Conservation (phyloP, 2,329 filamentous ascomycete species). For the Calycina marina region DNA sequence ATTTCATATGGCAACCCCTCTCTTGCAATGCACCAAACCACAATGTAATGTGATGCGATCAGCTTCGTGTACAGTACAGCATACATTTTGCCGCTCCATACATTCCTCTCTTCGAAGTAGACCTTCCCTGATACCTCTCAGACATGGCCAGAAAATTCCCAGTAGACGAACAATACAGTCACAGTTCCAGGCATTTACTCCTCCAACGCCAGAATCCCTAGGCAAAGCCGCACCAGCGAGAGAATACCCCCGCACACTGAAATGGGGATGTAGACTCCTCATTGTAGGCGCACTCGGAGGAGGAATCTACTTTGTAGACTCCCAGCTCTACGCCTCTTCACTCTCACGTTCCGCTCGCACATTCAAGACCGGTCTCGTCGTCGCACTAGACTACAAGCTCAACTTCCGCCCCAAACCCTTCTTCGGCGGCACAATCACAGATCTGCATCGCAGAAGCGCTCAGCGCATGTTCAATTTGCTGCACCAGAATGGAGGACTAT, state of each 20-base stretch:
- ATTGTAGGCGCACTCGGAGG: slow-evolving; percentile 45
- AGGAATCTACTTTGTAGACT: slow-evolving; percentile 53
- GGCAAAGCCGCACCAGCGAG: slow-evolving; percentile 58
- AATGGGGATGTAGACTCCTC: slow-evolving; percentile 63
- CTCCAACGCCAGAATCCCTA: slow-evolving; percentile 66
- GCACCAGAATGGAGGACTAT: slow-evolving; percentile 77
- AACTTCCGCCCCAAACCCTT: slow-evolving; percentile 78
- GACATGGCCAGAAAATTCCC: slow-evolving; percentile 4
- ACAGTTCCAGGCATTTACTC: slow-evolving; percentile 51
- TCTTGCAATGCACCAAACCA: slow-evolving; percentile 6
- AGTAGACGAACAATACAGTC: slow-evolving; percentile 17
- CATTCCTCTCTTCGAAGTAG: neutral
- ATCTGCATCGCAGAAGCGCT: slow-evolving; percentile 73
- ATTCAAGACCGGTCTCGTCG: slow-evolving; percentile 62
- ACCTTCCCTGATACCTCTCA: slow-evolving; percentile 6
- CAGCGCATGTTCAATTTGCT: slow-evolving; percentile 70
- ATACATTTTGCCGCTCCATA: slow-evolving; percentile 1
- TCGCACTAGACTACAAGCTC: slow-evolving; percentile 88
- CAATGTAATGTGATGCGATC: slow-evolving; percentile 4
- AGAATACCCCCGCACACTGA: slow-evolving; percentile 53
- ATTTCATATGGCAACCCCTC: slow-evolving; percentile 15
- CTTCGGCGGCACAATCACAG: slow-evolving; percentile 56
- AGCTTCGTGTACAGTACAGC: slow-evolving; percentile 3
- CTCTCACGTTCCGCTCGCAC: slow-evolving; percentile 68
- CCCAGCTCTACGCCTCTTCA: slow-evolving; percentile 62